phyloP scores from a whole-genome alignment of 176 grass and related monocot genomes.

The Tillandsia fasciculata region DNA sequence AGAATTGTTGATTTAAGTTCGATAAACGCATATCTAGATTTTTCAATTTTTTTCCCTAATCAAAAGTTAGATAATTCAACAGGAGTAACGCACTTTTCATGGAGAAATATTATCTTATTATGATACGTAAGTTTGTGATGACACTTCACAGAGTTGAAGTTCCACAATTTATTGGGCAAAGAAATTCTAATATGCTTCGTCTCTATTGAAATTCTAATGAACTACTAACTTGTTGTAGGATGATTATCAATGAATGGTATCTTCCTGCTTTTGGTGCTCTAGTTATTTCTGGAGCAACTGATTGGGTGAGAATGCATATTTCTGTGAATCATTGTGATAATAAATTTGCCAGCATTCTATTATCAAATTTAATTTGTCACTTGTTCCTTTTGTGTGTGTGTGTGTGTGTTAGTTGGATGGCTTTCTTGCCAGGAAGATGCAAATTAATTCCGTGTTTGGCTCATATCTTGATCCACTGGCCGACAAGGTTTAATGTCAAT shows the following conservation, averaged over 20 bases:
- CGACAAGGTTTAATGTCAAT: conserved; percentile 55
- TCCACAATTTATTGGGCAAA: background rate
- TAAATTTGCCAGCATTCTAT: background rate
- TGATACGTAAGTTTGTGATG: background rate
- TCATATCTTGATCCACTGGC: conserved; percentile 94
- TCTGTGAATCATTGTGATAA: background rate
- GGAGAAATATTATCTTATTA: background rate
- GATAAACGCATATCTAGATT: background rate
- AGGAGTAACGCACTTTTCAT: background rate
- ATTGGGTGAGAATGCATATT: conserved; percentile 57
- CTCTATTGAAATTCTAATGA: conserved; percentile 17
- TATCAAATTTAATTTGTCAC: background rate
- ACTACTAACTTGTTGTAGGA: conserved; percentile 36
- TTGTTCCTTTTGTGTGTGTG: conserved; percentile 20
- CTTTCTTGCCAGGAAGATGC: conserved; percentile 95
- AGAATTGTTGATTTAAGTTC: background rate
- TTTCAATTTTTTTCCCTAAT: background rate
- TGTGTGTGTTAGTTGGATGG: conserved; percentile 70
- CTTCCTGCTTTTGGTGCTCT: conserved; percentile 76
- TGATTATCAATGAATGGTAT: conserved; percentile 88
- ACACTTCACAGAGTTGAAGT: background rate
- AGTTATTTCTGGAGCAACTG: conserved; percentile 72
- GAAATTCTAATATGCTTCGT: background rate
- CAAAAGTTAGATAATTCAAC: no score
- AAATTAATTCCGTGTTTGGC: conserved; percentile 75